Base-by-base conservation (phyloP, 1,284 basidiomycete genomes). In the Boletus smithii region DNA sequence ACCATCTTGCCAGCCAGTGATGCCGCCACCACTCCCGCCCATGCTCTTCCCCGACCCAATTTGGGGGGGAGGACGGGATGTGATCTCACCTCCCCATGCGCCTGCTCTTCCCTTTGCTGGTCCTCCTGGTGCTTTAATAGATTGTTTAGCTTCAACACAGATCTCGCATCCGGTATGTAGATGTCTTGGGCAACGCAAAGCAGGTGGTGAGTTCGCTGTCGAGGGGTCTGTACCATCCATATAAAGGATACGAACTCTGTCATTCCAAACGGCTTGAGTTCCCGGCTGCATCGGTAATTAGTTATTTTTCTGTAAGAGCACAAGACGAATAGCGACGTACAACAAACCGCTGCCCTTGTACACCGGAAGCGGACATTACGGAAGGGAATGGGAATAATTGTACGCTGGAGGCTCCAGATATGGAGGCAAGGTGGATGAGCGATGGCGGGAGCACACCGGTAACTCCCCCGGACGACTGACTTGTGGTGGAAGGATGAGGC, bases 161-260 rank as follows among this genome's bases (percentile, higher is more conserved):
- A 88, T 86, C 54, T 83, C 77, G 56, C 86, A 88, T 27, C 75
- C 77, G 16, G 79, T 80, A 55, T 83, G 78, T 2, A 88, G 70
- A 60, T 88, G 85, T 10, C 85, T 75, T 0, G 85, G 81, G 58
- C 86, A 88, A 30, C 83, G 79, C 53, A 81, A 71, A 0, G 76
- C 73, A 3, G 81, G 78, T 3, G 82, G 79, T 1, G 82, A 79
- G 59, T 82, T 82, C 14, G 80, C 76, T 0, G 80, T 79, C 36
- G 70, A 74, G 0, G 79, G 80, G 55, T 85, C 80, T 3, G 80
- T 74, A 40, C 85, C 84, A 10, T 73, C 74, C 50, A 72, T 69
- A 60, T 86, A 88, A 9, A 85, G 62, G 2, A 69, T 59, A 31
- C 69, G 71, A 6, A 72, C 74, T 43, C 80, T 79, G 20, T 73